Evolutionary conservation across 2,329 filamentous ascomycete genomes (phyloP).

Genomic region (Aaosphaeria arxii): DNA sequence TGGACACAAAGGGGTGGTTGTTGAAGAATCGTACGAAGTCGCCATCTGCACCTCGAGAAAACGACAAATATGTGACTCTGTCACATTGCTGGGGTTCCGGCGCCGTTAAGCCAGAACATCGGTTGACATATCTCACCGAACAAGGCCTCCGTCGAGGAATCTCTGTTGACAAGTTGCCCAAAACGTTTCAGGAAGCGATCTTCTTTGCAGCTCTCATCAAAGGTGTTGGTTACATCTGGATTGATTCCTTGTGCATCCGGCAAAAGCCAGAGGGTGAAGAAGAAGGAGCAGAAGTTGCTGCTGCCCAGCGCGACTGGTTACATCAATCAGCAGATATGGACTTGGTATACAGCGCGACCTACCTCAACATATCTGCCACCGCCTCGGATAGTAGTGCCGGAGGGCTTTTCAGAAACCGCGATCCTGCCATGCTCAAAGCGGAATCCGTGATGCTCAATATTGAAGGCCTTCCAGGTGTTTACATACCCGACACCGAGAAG

Average conservation of each 20-base stretch:
- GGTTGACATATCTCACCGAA: background rate
- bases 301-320: background rate
- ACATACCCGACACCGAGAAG: no score
- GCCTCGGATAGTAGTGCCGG: background rate
- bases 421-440: no score
- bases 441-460: no score
- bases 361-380: background rate
- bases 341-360: background rate
- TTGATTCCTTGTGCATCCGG: constrained; percentile 1
- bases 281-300: no score
- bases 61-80: background rate
- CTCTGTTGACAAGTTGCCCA: constrained; percentile 4
- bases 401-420: background rate
- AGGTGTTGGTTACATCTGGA: constrained; percentile 12
- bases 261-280: background rate
- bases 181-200: constrained; percentile 10
- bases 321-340: background rate
- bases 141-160: background rate
- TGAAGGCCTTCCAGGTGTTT: no score
- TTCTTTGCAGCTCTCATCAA: constrained; percentile 6
- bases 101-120: background rate
- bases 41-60: background rate
- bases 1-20: no score
- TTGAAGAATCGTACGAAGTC: no score
- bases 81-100: background rate